Percentiles rank a stretch among this genome's conserved stretches.
Evolutionary conservation across 2,329 filamentous ascomycete genomes (phyloP).

Genomic region (Alternaria sp.): DNA sequence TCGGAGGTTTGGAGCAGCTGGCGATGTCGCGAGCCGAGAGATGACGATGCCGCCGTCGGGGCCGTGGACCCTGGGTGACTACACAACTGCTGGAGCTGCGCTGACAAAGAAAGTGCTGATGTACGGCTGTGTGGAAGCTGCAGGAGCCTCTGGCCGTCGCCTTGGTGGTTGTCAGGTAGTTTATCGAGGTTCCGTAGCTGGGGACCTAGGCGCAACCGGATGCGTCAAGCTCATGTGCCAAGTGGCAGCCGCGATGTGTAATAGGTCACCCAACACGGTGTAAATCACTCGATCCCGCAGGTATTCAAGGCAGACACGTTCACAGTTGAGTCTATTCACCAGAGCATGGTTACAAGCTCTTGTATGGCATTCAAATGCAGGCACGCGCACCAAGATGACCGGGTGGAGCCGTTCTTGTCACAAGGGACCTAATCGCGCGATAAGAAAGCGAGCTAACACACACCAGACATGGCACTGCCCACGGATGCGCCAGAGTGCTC

Average conservation of each 20-base stretch:
- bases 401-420: conserved; percentile 28
- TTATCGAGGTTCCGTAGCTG: conserved; percentile 12
- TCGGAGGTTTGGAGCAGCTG: conserved; percentile 19
- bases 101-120: not conserved
- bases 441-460: conserved; percentile 27
- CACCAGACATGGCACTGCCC: not conserved
- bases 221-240: conserved; percentile 34
- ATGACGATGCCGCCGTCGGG: conserved; percentile 15
- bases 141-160: conserved; percentile 2
- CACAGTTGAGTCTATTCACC: not conserved
- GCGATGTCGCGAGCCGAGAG: conserved; percentile 36
- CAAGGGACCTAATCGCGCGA: conserved; percentile 23
- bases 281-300: not conserved
- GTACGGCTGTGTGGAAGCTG: not conserved
- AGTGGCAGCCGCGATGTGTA: conserved; percentile 33
- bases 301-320: not conserved
- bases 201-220: conserved; percentile 27
- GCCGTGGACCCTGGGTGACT: not conserved
- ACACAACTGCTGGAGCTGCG: conserved; percentile 12
- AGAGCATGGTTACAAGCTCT: not conserved
- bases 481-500: conserved; percentile 1
- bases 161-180: conserved; percentile 14
- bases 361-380: conserved; percentile 14
- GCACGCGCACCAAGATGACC: conserved; percentile 21
- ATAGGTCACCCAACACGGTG: conserved; percentile 9